phyloP scores from a whole-genome alignment of 2,329 filamentous ascomycete genomes.

The Trichoderma cornu-damae region DNA sequence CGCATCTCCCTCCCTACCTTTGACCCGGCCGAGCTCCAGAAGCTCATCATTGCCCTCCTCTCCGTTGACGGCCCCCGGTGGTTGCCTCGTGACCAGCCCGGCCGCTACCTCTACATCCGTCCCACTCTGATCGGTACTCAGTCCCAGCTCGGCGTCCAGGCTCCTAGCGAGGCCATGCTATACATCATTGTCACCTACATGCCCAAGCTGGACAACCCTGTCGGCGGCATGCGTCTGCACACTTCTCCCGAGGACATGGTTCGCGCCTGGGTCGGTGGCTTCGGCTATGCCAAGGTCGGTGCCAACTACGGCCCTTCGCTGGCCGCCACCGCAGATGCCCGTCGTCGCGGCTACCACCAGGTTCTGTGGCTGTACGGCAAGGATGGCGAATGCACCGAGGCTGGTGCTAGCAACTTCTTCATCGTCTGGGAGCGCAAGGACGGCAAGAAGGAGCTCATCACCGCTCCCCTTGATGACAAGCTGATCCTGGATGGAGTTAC shows the following conservation, averaged over 20 bases:
- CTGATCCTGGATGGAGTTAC: conserved; percentile 87
- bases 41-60: conserved; percentile 66
- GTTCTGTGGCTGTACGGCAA: conserved; percentile 89
- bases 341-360: conserved; percentile 71
- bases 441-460: conserved; percentile 62
- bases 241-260: conserved; percentile 78
- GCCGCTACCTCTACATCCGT: conserved; percentile 75
- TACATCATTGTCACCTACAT: conserved; percentile 70
- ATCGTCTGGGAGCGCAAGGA: conserved; percentile 61
- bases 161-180: conserved; percentile 78
- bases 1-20: conserved; percentile 74
- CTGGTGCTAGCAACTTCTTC: conserved; percentile 90
- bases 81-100: conserved; percentile 65
- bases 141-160: conserved; percentile 71
- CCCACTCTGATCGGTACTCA: conserved; percentile 84
- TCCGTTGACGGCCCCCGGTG: conserved; percentile 70
- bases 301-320: conserved; percentile 89
- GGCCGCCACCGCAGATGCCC: conserved; percentile 70
- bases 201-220: conserved; percentile 49
- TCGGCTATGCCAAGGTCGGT: conserved; percentile 86
- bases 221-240: conserved; percentile 64
- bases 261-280: conserved; percentile 88
- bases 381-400: conserved; percentile 77
- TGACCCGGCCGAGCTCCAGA: conserved; percentile 64
- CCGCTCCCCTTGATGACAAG: conserved; percentile 74